Percentiles rank a stretch among this genome's conserved stretches.
Evolutionary conservation across 371 early-diverging fungal genomes (phyloP).

Genomic region (Capillidium heterosporum): DNA sequence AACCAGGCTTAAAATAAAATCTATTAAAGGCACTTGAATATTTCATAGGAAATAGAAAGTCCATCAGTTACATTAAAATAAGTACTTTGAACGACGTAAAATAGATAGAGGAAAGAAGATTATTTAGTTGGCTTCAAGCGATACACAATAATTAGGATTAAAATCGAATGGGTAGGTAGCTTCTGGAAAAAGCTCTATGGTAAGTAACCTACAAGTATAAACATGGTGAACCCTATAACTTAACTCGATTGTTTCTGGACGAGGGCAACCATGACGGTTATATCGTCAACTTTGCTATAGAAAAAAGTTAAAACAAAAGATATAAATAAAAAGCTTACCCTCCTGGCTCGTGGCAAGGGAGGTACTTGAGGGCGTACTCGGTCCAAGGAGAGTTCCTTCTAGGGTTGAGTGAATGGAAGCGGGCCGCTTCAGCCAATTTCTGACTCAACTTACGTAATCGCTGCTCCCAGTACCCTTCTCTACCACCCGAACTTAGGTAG

Average conservation of each 20-base stretch:
- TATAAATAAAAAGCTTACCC: background rate
- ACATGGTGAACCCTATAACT: too few relatives aligned
- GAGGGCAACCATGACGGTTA: constrained; percentile 21
- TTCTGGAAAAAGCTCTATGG: too few relatives aligned
- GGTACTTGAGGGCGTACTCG: background rate
- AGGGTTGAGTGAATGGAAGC: constrained; percentile 14
- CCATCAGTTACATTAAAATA: too few relatives aligned
- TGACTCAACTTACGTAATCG: background rate
- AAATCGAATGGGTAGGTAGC: too few relatives aligned
- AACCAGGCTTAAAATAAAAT: too few relatives aligned
- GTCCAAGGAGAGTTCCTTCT: constrained; percentile 10
- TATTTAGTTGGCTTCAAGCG: too few relatives aligned
- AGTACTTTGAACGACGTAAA: too few relatives aligned
- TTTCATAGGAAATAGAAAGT: too few relatives aligned
- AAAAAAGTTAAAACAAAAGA: background rate
- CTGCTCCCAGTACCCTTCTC: background rate
- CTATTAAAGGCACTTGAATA: too few relatives aligned
- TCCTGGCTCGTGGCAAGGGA: background rate
- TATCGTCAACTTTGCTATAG: constrained; percentile 21
- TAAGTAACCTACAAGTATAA: too few relatives aligned
- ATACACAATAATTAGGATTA: too few relatives aligned
- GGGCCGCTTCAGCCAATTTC: constrained; percentile 17
- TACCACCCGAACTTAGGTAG: background rate
- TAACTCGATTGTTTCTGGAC: constrained; percentile 7
- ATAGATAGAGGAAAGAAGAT: too few relatives aligned